Evolutionary conservation across 73 alveolate genomes (phyloP).

Genomic region (Stentor roeselii): DNA sequence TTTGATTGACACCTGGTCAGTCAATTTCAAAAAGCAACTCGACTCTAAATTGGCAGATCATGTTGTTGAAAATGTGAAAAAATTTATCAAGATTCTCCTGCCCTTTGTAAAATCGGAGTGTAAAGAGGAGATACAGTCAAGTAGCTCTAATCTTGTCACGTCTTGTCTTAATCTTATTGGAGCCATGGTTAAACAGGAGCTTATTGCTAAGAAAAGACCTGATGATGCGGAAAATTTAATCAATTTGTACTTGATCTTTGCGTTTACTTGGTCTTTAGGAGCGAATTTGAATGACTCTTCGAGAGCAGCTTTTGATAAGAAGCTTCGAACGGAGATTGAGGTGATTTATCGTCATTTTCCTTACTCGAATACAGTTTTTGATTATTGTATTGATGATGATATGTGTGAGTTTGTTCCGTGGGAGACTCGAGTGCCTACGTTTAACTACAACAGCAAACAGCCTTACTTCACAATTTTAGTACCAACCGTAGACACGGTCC

Average conservation of each 20-base stretch:
- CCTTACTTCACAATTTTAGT: constrained; percentile 98
- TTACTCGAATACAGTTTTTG: constrained; percentile 75
- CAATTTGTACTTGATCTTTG: constrained; percentile 79
- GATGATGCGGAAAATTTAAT: constrained; percentile 81
- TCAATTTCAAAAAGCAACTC: constrained; percentile 59
- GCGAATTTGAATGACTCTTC: constrained; percentile 94
- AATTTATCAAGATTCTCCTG: constrained; percentile 56
- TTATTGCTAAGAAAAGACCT: constrained; percentile 40
- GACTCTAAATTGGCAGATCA: constrained; percentile 56
- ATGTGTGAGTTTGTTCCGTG: constrained; percentile 74
- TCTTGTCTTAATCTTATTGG: constrained; percentile 88
- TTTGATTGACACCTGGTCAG: constrained; percentile 83
- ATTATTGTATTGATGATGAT: constrained; percentile 70
- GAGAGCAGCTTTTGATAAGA: constrained; percentile 76
- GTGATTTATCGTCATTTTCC: constrained; percentile 75
- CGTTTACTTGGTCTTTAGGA: constrained; percentile 97
- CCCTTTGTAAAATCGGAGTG: constrained; percentile 93
- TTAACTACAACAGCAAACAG: constrained; percentile 85
- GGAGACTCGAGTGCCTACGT: constrained; percentile 65
- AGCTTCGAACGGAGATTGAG: constrained; percentile 60
- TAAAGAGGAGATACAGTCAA: constrained; percentile 91
- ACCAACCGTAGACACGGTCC: constrained; percentile 97
- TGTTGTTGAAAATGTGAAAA: constrained; percentile 51
- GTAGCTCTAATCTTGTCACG: constrained; percentile 80
- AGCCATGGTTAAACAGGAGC: constrained; percentile 83